These are phyloP conservation scores for Corynespora cassiicola DNA, from an alignment of 2,329 filamentous ascomycete genomes.

Conservation along the genomic window DNA sequence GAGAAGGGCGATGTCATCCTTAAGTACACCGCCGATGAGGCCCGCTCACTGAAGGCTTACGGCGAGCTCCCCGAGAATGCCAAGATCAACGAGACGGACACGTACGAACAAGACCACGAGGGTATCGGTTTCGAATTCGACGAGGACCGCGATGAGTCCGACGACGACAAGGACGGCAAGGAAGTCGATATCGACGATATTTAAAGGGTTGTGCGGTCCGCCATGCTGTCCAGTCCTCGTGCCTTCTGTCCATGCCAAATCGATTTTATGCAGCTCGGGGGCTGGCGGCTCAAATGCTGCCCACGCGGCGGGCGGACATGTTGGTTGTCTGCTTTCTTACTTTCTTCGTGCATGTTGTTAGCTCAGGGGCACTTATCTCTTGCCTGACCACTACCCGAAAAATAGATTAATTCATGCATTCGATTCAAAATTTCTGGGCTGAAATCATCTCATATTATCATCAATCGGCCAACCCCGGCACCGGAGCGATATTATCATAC, in stretches of 20 bases:
- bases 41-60: conserved; percentile 92
- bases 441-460: background rate
- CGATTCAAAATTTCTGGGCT: background rate
- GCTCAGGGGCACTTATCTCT: no score
- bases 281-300: conserved; percentile 47
- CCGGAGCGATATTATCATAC: conserved; percentile 37
- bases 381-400: no score
- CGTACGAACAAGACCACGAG: conserved; percentile 89
- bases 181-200: conserved; percentile 97
- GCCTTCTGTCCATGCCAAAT: no score
- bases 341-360: no score
- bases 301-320: conserved; percentile 47
- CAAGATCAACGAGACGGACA: conserved; percentile 99
- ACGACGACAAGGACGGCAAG: conserved; percentile 69
- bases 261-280: conserved; percentile 23
- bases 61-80: conserved; percentile 96
- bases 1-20: conserved; percentile 93
- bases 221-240: conserved; percentile 42
- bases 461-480: conserved; percentile 31
- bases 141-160: conserved; percentile 76
- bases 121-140: conserved; percentile 98
- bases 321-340: conserved; percentile 11
- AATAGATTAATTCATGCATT: conserved; percentile 5
- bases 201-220: conserved; percentile 52
- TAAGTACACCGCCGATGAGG: conserved; percentile 89